These are phyloP conservation scores for Avena insularis DNA, from an alignment of 176 grass and related monocot species.

Conservation along the genomic window DNA sequence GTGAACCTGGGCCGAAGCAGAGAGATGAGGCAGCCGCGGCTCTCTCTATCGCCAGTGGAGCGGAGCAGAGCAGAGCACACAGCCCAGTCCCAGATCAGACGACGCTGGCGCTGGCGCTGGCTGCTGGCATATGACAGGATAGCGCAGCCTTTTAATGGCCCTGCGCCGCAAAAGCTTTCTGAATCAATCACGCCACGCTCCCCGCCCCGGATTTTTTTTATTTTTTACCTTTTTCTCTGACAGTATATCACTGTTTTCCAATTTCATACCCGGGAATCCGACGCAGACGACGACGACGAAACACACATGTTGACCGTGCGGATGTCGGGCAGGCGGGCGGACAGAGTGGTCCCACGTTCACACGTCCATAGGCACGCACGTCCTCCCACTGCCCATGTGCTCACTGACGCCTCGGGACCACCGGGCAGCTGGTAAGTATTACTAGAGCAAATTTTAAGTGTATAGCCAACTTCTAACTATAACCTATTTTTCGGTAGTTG, in stretches of 20 bases:
- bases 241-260: not conserved
- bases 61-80: no score
- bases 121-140: not conserved
- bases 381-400: not conserved
- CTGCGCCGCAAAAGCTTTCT: no score
- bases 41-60: not conserved
- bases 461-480: no score
- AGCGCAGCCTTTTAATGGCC: conserved; percentile 45
- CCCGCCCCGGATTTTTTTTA: no score
- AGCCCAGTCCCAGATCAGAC: not conserved
- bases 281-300: conserved; percentile 17
- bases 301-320: conserved; percentile 32
- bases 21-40: no score
- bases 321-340: not conserved
- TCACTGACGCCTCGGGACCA: not conserved
- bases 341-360: not conserved
- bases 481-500: no score
- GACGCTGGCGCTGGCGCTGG: conserved; percentile 2
- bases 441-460: no score
- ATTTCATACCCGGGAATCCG: conserved; percentile 36
- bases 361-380: not conserved
- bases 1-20: not conserved
- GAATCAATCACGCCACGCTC: no score
- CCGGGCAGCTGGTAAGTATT: not conserved
- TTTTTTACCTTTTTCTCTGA: not conserved